Base-by-base conservation (phyloP, 106 monocot species). In the Chionographis japonica region DNA sequence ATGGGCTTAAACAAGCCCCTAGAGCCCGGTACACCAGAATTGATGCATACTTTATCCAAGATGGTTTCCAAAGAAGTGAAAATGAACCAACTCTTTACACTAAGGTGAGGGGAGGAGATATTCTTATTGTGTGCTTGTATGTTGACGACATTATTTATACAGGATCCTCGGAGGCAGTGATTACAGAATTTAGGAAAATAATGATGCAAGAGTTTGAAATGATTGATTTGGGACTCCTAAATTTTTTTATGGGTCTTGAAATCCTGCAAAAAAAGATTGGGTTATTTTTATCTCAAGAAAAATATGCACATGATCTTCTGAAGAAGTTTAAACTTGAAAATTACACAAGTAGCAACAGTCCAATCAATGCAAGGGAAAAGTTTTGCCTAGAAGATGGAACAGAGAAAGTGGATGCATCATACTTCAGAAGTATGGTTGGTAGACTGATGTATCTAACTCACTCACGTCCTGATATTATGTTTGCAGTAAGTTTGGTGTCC, bases 181-280 rank as follows among this genome's bases (percentile, higher is more conserved):
- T 61, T 41, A 13, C 2, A 13, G 4, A 61, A 14, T 61, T 38
- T 14, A 41, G 40, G 39, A 14, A 12, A 2, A 15, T 12, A 15
- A 61, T 61, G 61, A 61, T 40, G 14, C 8, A 40, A 4, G 39
- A 37, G 13, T 61, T 61, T 61, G 61, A 61, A 15, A 61, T 61
- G 61, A 4, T 14, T 4, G 15, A 61, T 40, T 61, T 61, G 14
- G 40, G 14, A 14, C 15, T 40, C 6, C 3, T 61, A 4, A 8
- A 40, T 12, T 61, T 39, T 40, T 61, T 61, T 40, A 13, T 61
- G 27, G 40, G 39, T 4, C 39, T 40, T 0, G 0, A 61, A 40
- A 4, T 61, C 14, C 9, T 13, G 39, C 61, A 61, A 61, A 40
- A 9, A 12, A 10, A 12, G 11, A 4, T 39, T 61, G 40, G 38